Base-by-base conservation (phyloP, 768 basidiomycete species). In the Suillus brevipes region DNA sequence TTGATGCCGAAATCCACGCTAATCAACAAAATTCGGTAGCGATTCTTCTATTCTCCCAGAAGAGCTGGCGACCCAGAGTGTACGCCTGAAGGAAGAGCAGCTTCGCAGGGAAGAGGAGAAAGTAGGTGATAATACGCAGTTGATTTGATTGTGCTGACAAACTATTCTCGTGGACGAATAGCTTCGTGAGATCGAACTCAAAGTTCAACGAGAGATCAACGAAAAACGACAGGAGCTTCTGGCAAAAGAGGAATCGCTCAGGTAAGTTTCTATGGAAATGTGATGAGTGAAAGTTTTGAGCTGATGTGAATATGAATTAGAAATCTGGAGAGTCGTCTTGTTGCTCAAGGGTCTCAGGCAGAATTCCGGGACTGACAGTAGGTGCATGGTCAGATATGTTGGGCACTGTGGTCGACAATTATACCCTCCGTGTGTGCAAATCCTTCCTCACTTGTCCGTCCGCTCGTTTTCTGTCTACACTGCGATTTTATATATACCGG, bases 41-140 rank as follows among this genome's bases (percentile, higher is more conserved):
- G 92, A 95, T 69, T 89, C 91, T 55, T 95, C 94, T 16, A 93
- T 99, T 70, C 85, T 94, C 23, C 96, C 97, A 1, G 96, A 98
- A 78, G 97, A 99, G 73, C 87, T 99, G 70, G 97, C 97, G 20
- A 95, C 89, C 61, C 97, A 99, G 79, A 94, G 91, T 66, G 95
- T 98, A 55, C 91, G 97, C 64, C 89, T 99, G 81, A 99, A 99
- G 82, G 97, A 99, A 81, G 97, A 99, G 76, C 97, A 99, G 77
- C 89, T 99, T 65, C 90, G 96, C 71, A 83, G 92, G 66, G 97
- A 99, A 77, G 95, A 97, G 81, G 95, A 97, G 83, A 97, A 97
- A 84, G 90, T 92, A 43, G 14, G 77, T 62, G 10, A 16, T 50
- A 20, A 28, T 56, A 52, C 16, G 23, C 10, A 34, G 13, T 14